phyloP scores from a whole-genome alignment of 257 asterid genomes.

The Solanum clarkiae region DNA sequence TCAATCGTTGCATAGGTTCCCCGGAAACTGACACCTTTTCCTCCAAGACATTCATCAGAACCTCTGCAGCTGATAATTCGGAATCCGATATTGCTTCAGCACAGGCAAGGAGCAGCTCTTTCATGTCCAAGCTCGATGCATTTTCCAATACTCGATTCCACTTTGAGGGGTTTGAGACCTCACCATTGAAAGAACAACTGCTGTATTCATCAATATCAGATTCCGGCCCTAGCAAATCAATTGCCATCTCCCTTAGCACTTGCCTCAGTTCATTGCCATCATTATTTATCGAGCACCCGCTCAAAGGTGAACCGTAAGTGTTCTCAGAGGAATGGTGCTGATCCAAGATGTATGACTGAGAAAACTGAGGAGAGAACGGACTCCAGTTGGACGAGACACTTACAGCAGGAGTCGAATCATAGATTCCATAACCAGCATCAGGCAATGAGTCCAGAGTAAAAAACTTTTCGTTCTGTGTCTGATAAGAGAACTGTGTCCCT shows the following conservation, averaged over 20 bases:
- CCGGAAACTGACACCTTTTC: slow-evolving; percentile 76
- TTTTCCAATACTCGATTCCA: slow-evolving; percentile 51
- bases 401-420: slow-evolving; percentile 52
- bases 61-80: slow-evolving; percentile 51
- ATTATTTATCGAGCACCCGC: slow-evolving; percentile 70
- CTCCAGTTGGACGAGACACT: slow-evolving; percentile 55
- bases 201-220: slow-evolving; percentile 52
- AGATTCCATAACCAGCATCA: slow-evolving; percentile 17
- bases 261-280: slow-evolving; percentile 60
- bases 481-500: slow-evolving; percentile 41
- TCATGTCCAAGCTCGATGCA: slow-evolving; percentile 68
- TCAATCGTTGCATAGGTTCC: slow-evolving; percentile 73
- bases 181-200: slow-evolving; percentile 41
- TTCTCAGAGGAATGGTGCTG: slow-evolving; percentile 42
- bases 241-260: slow-evolving; percentile 50
- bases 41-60: slow-evolving; percentile 55
- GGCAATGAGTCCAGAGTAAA: slow-evolving; percentile 88
- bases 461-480: slow-evolving; percentile 39
- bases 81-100: slow-evolving; percentile 67
- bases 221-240: slow-evolving; percentile 57
- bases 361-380: slow-evolving; percentile 70
- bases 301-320: slow-evolving; percentile 69
- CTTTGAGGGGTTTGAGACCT: slow-evolving; percentile 28
- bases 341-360: slow-evolving; percentile 62
- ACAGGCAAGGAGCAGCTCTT: slow-evolving; percentile 49